Base-by-base conservation (phyloP, 257 asterid species). In the Rehmannia glutinosa region DNA sequence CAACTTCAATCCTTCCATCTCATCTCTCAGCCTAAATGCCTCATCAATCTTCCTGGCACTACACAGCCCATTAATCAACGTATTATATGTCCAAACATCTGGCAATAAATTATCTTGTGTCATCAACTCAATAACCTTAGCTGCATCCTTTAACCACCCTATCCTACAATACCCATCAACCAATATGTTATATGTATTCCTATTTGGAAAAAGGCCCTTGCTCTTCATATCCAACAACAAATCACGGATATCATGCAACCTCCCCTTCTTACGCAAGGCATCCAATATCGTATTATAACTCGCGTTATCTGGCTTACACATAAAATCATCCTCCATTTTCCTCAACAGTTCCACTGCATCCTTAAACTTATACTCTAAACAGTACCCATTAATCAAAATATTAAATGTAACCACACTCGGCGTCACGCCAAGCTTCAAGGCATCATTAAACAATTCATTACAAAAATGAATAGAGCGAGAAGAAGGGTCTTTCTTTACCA, bases 101-200 rank as follows among this genome's bases (percentile, higher is more conserved):
- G 98, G 96, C 61, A 85, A 66, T 12, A 80, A 43, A 61, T 81
- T 73, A 58, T 86, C 83, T 51, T 42, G 85, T 8, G 74, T 80
- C 98, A 92, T 92, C 70, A 89, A 64, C 68, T 89, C 92, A 32
- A 87, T 66, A 62, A 92, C 75, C 67, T 74, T 64, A 54, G 84
- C 83, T 45, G 97, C 97, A 38, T 92, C 98, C 64, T 81, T 75
- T 80, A 89, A 77, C 96, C 84, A 80, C 47, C 97, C 97, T 78
- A 85, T 77, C 69, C 70, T 83, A 73, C 96, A 92, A 61, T 80
- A 89, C 42, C 98, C 98, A 64, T 80, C 69, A 3, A 87, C 92
- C 83, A 92, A 81, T 45, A 82, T 85, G 79, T 89, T 87, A 56
- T 81, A 92, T 0, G 98, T 89, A 47, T 69, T 77, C 76, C 76